Evolutionary conservation across 2,329 filamentous ascomycete genomes (phyloP).

Genomic region (Alternaria sp.): DNA sequence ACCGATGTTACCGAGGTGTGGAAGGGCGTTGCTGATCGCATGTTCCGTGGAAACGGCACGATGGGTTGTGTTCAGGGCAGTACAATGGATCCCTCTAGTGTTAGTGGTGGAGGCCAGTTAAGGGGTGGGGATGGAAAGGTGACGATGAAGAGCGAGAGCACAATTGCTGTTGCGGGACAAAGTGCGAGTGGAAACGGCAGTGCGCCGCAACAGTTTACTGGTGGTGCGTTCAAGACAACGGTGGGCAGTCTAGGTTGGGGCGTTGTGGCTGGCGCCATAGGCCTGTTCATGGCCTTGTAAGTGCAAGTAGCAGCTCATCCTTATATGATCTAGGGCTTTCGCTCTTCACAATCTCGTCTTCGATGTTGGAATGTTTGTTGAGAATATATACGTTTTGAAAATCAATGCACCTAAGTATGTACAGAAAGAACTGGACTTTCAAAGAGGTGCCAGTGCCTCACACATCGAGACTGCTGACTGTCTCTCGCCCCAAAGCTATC

Average conservation of each 20-base stretch:
- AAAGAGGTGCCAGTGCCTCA: not conserved
- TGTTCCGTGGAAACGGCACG: conserved; percentile 41
- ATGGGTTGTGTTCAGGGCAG: conserved; percentile 40
- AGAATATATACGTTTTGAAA: not conserved
- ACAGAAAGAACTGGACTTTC: not conserved
- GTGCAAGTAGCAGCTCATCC: not conserved
- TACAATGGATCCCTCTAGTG: conserved; percentile 38
- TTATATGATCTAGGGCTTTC: not conserved
- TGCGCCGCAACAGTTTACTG: conserved; percentile 8
- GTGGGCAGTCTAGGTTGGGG: not conserved
- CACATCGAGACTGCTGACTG: not conserved
- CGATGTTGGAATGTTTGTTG: not conserved
- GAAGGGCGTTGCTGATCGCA: conserved; percentile 48
- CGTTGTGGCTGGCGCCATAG: not conserved
- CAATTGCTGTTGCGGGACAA: conserved; percentile 7
- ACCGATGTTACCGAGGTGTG: conserved; percentile 48
- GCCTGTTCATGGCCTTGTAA: not conserved
- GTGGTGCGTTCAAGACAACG: not conserved
- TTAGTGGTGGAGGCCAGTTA: conserved; percentile 44
- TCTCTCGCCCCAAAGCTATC: not conserved
- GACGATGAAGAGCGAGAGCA: conserved; percentile 11
- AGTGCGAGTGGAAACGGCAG: not conserved
- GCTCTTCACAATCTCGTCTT: not conserved
- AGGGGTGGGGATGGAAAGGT: conserved; percentile 35
- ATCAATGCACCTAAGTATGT: not conserved